phyloP scores from a whole-genome alignment of 2,329 filamentous ascomycete species.

The Penicillium aurantiogriseum region DNA sequence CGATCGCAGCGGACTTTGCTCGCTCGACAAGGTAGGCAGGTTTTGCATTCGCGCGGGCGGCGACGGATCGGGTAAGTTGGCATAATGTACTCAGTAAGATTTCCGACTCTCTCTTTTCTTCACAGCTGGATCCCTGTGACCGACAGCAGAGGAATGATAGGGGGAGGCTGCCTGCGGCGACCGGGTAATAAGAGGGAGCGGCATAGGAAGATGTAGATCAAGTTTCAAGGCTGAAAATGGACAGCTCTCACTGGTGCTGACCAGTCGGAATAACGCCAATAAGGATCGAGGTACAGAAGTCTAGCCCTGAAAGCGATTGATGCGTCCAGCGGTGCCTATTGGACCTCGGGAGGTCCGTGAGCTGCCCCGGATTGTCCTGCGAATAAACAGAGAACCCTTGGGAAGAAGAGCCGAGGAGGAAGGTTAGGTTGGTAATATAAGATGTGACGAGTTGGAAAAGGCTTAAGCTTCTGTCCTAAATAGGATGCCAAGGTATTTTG shows the following conservation, averaged over 20 bases:
- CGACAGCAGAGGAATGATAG: conserved; percentile 8
- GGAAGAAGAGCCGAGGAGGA: neutral
- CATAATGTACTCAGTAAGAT: conserved; percentile 18
- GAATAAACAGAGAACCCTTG: neutral
- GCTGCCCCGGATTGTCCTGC: conserved; percentile 6
- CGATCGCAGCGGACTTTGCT: conserved; percentile 52
- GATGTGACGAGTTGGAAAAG: neutral
- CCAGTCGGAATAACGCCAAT: neutral
- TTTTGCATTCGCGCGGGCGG: conserved; percentile 44
- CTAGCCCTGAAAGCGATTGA: neutral
- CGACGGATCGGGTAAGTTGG: conserved; percentile 38
- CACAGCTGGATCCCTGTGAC: conserved; percentile 16
- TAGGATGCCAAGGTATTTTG: neutral
- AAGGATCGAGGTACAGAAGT: conserved; percentile 2
- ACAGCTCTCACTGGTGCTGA: conserved; percentile 11
- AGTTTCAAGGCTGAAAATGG: conserved; percentile 5
- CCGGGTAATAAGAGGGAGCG: conserved; percentile 14
- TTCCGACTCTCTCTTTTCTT: conserved; percentile 4
- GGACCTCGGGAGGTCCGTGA: conserved; percentile 8
- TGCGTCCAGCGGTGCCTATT: neutral
- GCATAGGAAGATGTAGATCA: conserved; percentile 17
- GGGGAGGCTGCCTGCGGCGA: conserved; percentile 15
- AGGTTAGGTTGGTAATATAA: neutral
- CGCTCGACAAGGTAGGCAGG: conserved; percentile 50
- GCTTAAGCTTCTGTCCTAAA: neutral